Conservation (phyloP, 2,329 filamentous ascomycete species). For the Alternaria ethzedia region DNA sequence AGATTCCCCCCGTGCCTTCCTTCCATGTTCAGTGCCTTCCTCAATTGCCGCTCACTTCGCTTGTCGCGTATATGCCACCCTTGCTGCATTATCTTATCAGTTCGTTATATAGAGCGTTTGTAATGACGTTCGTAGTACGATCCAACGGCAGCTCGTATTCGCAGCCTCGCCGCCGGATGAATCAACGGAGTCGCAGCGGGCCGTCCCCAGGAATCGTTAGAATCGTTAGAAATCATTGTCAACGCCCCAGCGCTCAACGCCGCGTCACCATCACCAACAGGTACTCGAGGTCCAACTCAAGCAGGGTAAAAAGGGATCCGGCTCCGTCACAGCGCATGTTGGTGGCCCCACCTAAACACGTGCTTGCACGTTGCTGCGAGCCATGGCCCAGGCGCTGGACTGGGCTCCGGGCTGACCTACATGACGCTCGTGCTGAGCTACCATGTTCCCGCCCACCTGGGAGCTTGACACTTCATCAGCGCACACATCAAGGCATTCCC, state of each 20-base stretch:
- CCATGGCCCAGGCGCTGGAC: slow-evolving; percentile 4
- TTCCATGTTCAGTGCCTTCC: neutral
- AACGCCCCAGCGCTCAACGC: slow-evolving; percentile 3
- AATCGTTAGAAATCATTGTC: slow-evolving; percentile 5
- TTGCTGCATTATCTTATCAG: neutral
- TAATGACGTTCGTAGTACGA: neutral
- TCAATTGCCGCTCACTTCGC: neutral
- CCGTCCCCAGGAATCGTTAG: slow-evolving; percentile 26
- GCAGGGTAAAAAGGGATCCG: neutral
- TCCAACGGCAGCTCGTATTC: slow-evolving; percentile 10
- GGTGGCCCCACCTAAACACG: slow-evolving; percentile 15
- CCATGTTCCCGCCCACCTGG: slow-evolving; percentile 13
- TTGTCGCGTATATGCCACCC: neutral
- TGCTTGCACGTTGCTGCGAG: slow-evolving; percentile 21
- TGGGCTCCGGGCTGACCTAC: slow-evolving; percentile 5
- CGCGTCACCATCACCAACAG: neutral
- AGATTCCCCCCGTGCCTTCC: neutral
- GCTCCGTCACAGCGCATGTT: neutral
- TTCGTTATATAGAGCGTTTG: neutral
- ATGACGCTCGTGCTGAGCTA: slow-evolving; percentile 8
- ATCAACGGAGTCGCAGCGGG: slow-evolving; percentile 37
- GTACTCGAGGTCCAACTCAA: neutral
- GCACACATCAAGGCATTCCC: slow-evolving; percentile 5
- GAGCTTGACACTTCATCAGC: slow-evolving; percentile 15
- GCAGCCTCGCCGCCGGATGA: slow-evolving; percentile 16